Percentiles rank a stretch among this genome's conserved stretches.
Conservation (phyloP, 2,329 filamentous ascomycete species). For the Periconia sp. region DNA sequence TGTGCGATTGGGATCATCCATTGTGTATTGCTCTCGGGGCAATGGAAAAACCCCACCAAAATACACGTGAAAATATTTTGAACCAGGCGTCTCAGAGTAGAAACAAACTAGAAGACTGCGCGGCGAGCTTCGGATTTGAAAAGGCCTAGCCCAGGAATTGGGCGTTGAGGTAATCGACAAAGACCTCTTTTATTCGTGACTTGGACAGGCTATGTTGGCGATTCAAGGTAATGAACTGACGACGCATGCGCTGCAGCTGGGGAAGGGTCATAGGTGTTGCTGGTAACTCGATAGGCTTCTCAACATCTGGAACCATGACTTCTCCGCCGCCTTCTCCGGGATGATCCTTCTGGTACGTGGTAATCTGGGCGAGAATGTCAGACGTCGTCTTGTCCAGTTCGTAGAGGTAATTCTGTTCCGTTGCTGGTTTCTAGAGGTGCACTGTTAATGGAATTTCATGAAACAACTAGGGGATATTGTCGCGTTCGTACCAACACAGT, state of each 20-base stretch:
- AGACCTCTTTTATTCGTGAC: conserved; percentile 39
- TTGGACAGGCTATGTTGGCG: conserved; percentile 60
- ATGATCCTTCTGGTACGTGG: conserved; percentile 68
- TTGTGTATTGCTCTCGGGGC: not conserved
- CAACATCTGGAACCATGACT: conserved; percentile 57
- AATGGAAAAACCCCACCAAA: not conserved
- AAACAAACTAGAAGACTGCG: not conserved
- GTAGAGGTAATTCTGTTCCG: conserved; percentile 72
- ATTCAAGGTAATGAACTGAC: conserved; percentile 77
- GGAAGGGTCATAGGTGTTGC: conserved; percentile 67
- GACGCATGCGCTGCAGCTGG: conserved; percentile 73
- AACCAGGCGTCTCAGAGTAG: not conserved
- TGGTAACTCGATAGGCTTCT: conserved; percentile 66
- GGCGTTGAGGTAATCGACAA: conserved; percentile 43
- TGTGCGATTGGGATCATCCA: too few relatives aligned
- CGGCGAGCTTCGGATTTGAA: not conserved
- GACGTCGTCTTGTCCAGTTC: conserved; percentile 78
- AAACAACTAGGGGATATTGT: not conserved
- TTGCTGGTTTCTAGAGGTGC: conserved; percentile 56
- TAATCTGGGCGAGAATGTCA: conserved; percentile 69
- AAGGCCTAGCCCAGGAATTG: conserved; percentile 34
- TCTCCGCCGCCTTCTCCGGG: conserved; percentile 62
- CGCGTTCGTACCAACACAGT: conserved; percentile 59
- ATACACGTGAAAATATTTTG: not conserved
- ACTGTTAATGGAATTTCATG: conserved; percentile 2